These are phyloP conservation scores for Abrus precatorius DNA, from an alignment of 306 rosid genomes.

Conservation along the genomic window DNA sequence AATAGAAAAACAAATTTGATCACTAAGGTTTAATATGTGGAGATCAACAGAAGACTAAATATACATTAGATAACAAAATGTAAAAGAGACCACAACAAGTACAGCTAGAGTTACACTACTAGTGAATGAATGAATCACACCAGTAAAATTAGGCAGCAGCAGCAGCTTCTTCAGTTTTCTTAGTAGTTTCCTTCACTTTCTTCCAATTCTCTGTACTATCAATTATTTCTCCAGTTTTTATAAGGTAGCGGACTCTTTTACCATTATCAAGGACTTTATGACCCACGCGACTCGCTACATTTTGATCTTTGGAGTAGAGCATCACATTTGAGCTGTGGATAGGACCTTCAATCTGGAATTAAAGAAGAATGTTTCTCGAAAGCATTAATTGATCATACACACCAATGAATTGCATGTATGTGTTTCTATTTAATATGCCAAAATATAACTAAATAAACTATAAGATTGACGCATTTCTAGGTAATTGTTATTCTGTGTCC, in stretches of 20 bases:
- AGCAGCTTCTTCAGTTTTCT: constrained; percentile 76
- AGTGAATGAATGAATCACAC: constrained; percentile 43
- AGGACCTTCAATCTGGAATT: constrained; percentile 82
- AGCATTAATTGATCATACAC: constrained; percentile 33
- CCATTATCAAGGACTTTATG: constrained; percentile 89
- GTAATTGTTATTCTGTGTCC: not conserved
- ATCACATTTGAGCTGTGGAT: constrained; percentile 98
- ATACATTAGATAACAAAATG: constrained; percentile 44
- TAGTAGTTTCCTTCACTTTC: constrained; percentile 68
- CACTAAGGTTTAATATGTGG: constrained; percentile 21
- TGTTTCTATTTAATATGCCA: constrained; percentile 2
- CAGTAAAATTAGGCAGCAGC: constrained; percentile 57
- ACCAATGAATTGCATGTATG: constrained; percentile 20
- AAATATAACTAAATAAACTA: constrained; percentile 1
- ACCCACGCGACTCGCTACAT: constrained; percentile 94
- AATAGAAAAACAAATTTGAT: constrained; percentile 36
- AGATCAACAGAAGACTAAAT: constrained; percentile 34
- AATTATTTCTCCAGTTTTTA: constrained; percentile 92
- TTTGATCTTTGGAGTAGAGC: constrained; percentile 91
- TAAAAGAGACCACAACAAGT: constrained; percentile 34
- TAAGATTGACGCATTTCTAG: not conserved
- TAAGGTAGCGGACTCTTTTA: constrained; percentile 80
- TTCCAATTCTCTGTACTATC: constrained; percentile 83
- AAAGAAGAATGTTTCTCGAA: constrained; percentile 19
- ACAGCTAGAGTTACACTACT: constrained; percentile 53